Percentiles rank a stretch among this genome's conserved stretches.
Evolutionary conservation across 1,284 basidiomycete genomes (phyloP).

Genomic region (Leucoagaricus sp.): DNA sequence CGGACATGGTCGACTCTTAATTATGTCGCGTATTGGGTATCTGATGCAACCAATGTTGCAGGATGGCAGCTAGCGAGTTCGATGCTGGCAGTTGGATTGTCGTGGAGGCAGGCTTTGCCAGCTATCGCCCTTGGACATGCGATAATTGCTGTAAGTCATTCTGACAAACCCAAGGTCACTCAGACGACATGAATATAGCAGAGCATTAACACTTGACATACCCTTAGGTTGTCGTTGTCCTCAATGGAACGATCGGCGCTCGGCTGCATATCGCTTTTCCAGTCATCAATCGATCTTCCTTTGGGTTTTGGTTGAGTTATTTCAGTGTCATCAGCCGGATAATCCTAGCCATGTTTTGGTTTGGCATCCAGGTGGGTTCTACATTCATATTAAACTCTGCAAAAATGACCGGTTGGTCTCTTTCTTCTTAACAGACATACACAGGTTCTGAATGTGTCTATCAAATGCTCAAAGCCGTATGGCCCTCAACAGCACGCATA

Average conservation of each 20-base stretch:
- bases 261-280: slow-evolving; percentile 64
- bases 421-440: slow-evolving; percentile 46
- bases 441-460: slow-evolving; percentile 66
- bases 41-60: slow-evolving; percentile 56
- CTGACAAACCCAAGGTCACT: background rate
- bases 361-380: slow-evolving; percentile 51
- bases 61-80: slow-evolving; percentile 54
- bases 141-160: slow-evolving; percentile 48
- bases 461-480: slow-evolving; percentile 79
- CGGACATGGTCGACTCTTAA: slow-evolving; percentile 68
- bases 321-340: slow-evolving; percentile 76
- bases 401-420: background rate
- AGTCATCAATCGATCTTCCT: slow-evolving; percentile 73
- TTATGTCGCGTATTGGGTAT: slow-evolving; percentile 67
- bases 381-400: no score
- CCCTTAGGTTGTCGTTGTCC: slow-evolving; percentile 47
- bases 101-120: slow-evolving; percentile 65
- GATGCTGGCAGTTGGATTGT: slow-evolving; percentile 67
- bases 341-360: slow-evolving; percentile 80
- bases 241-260: slow-evolving; percentile 75
- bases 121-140: slow-evolving; percentile 65
- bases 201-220: background rate
- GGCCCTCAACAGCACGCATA: slow-evolving; percentile 67
- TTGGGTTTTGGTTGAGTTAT: slow-evolving; percentile 80
- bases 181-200: background rate